These are phyloP conservation scores for Astragalus glycyphyllos DNA, from an alignment of 306 rosid species.

Conservation along the genomic window DNA sequence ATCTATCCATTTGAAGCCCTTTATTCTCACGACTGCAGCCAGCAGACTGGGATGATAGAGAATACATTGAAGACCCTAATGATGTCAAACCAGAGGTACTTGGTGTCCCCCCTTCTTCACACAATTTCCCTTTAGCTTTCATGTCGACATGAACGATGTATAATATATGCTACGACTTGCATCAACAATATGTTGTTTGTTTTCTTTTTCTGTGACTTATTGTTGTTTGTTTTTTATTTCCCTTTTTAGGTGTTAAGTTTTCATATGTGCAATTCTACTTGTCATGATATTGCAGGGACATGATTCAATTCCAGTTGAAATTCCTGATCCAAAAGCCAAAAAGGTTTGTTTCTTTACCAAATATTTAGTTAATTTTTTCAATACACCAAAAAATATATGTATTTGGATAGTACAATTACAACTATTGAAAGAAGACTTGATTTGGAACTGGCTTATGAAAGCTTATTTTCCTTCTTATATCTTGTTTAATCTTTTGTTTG, in stretches of 20 bases:
- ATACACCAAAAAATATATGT: constrained; percentile 25
- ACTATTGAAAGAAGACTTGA: constrained; percentile 22
- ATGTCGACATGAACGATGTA: too few relatives aligned
- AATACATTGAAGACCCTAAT: constrained; percentile 84
- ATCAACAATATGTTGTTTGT: too few relatives aligned
- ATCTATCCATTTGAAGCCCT: constrained; percentile 20
- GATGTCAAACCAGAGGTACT: constrained; percentile 80
- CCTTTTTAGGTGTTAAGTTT: too few relatives aligned
- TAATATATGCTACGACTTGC: too few relatives aligned
- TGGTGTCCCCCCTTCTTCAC: not conserved
- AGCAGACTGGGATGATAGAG: constrained; percentile 93
- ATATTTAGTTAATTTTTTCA: constrained; percentile 1
- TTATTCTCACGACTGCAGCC: constrained; percentile 60
- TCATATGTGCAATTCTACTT: too few relatives aligned
- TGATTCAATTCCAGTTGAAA: constrained; percentile 80
- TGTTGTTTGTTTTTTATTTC: too few relatives aligned
- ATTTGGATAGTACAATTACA: constrained; percentile 28
- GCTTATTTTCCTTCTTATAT: constrained; percentile 15
- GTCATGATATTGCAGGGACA: constrained; percentile 71
- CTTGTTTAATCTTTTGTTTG: constrained; percentile 35
- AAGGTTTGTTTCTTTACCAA: constrained; percentile 55
- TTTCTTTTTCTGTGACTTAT: too few relatives aligned
- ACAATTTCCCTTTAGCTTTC: too few relatives aligned
- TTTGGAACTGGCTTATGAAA: constrained; percentile 21
- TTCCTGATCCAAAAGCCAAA: constrained; percentile 86